Evolutionary conservation across 352 stramenopile genomes (phyloP).

Genomic region (Phytophthora boehmeriae): DNA sequence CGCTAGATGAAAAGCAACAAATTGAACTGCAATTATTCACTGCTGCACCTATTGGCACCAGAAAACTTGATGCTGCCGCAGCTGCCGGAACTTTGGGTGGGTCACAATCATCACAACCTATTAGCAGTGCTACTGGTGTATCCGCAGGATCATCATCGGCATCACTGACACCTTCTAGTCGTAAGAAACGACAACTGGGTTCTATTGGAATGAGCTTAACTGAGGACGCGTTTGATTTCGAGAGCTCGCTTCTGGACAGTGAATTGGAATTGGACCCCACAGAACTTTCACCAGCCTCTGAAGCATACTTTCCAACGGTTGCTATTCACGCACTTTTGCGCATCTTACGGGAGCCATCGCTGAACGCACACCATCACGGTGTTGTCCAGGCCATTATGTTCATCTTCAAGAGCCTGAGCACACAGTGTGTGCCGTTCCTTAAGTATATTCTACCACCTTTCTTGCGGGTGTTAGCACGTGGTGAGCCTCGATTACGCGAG

Average conservation of each 20-base stretch:
- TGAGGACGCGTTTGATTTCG: constrained; percentile 70
- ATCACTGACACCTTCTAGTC: constrained; percentile 26
- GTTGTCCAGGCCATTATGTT: constrained; percentile 99
- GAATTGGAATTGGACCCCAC: constrained; percentile 74
- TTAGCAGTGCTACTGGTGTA: constrained; percentile 23
- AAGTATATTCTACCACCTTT: constrained; percentile 98
- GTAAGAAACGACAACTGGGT: constrained; percentile 31
- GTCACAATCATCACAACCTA: constrained; percentile 36
- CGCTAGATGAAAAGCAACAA: constrained; percentile 87
- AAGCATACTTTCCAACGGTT: constrained; percentile 98
- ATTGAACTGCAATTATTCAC: constrained; percentile 89
- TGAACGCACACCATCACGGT: constrained; percentile 95
- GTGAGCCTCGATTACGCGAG: constrained; percentile 93
- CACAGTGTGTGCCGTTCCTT: constrained; percentile 96
- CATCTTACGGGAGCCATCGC: constrained; percentile 95
- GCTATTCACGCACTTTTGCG: constrained; percentile 96
- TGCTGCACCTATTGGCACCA: constrained; percentile 84
- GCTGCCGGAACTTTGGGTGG: constrained; percentile 26
- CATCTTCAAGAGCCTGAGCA: constrained; percentile 97
- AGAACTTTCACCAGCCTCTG: constrained; percentile 72
- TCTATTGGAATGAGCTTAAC: constrained; percentile 31
- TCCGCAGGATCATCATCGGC: constrained; percentile 21
- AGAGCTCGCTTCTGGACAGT: constrained; percentile 64
- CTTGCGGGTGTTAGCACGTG: constrained; percentile 91
- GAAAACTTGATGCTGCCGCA: constrained; percentile 46